Evolutionary conservation across 352 stramenopile species (phyloP).

Genomic region (Phytophthora agathidicida): DNA sequence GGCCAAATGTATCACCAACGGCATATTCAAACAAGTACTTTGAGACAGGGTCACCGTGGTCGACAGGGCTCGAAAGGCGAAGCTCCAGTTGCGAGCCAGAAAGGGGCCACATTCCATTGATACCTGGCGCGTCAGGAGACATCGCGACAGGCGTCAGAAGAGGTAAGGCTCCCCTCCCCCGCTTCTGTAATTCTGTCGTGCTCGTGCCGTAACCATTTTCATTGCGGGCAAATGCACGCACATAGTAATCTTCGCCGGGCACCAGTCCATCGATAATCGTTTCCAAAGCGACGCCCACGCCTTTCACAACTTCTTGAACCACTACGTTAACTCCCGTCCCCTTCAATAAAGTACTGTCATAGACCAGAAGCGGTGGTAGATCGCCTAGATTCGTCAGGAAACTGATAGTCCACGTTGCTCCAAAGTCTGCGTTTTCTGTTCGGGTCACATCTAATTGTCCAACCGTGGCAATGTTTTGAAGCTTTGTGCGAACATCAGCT

Average conservation of each 20-base stretch:
- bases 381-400: constrained; percentile 79
- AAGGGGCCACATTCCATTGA: constrained; percentile 54
- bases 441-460: constrained; percentile 69
- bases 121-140: constrained; percentile 39
- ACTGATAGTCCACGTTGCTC: constrained; percentile 68
- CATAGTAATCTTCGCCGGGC: constrained; percentile 55
- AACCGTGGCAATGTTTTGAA: constrained; percentile 69
- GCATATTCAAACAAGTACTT: constrained; percentile 74
- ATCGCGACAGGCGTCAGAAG: constrained; percentile 45
- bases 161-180: constrained; percentile 60
- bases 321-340: constrained; percentile 49
- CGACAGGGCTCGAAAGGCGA: constrained; percentile 35
- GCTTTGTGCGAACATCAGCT: constrained; percentile 71
- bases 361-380: constrained; percentile 55
- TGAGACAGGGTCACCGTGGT: constrained; percentile 39
- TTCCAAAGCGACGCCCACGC: constrained; percentile 68
- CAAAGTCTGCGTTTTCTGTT: constrained; percentile 44
- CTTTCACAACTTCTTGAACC: constrained; percentile 63
- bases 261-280: constrained; percentile 57
- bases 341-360: constrained; percentile 36
- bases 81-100: constrained; percentile 61
- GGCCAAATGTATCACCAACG: constrained; percentile 53
- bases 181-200: constrained; percentile 63
- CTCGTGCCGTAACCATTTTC: constrained; percentile 67
- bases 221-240: constrained; percentile 71